Percentiles rank a stretch among this genome's conserved stretches.
Evolutionary conservation across 176 grass and related monocot genomes (phyloP).

Genomic region (Aechmea fasciata): DNA sequence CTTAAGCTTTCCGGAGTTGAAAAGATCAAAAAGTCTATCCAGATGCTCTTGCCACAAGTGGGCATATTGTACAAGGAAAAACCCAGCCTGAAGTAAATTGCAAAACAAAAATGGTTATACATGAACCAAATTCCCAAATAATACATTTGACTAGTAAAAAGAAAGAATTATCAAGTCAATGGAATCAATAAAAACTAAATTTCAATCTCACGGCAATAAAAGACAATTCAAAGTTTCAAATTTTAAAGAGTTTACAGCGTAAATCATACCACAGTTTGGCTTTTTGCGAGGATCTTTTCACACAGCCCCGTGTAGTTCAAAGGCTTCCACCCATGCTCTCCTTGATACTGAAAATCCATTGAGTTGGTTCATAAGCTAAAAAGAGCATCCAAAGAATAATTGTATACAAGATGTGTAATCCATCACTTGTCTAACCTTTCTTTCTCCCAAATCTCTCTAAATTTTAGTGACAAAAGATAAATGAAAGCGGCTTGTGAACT

Average conservation of each 20-base stretch:
- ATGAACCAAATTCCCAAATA: conserved; percentile 2
- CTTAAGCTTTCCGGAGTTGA: conserved; percentile 59
- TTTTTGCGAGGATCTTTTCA: conserved; percentile 97
- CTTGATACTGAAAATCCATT: conserved; percentile 82
- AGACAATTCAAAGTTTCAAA: background rate
- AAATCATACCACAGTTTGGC: conserved; percentile 84
- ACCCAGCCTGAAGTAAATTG: conserved; percentile 45
- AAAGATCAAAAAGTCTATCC: conserved; percentile 49
- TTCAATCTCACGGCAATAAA: background rate
- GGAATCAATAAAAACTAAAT: background rate
- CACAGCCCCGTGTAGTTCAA: conserved; percentile 79
- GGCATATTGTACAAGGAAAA: conserved; percentile 60
- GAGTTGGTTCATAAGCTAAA: conserved; percentile 1
- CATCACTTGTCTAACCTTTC: background rate
- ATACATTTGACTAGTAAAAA: background rate
- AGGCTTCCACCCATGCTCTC: conserved; percentile 83
- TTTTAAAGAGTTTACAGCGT: background rate
- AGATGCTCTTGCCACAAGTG: conserved; percentile 65
- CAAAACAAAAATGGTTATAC: background rate
- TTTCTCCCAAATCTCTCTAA: no score
- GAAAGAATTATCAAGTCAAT: background rate
- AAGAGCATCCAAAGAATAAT: no score
- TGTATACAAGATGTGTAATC: background rate
- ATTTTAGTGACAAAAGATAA: background rate
- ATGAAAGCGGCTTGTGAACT: background rate